A percentile compares a stretch with the other conserved stretches of the same genome.
Conservation (phyloP, 306 rosid genomes). For the Quercus bicolor region DNA sequence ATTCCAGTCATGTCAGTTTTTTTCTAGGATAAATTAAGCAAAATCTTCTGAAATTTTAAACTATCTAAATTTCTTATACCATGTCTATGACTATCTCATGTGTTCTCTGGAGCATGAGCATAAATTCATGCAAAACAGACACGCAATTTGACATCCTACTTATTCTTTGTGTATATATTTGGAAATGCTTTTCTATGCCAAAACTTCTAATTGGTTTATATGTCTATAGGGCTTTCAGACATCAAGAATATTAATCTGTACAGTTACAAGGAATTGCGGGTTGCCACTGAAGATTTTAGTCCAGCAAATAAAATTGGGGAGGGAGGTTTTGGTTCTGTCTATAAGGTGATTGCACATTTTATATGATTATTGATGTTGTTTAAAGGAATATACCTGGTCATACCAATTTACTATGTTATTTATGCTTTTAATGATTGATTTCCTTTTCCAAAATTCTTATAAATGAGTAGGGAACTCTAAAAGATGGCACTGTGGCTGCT, state of each 20-base stretch:
- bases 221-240: slow-evolving; percentile 47
- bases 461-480: slow-evolving; percentile 51
- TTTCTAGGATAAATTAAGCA: background rate
- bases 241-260: slow-evolving; percentile 50
- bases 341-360: slow-evolving; percentile 51
- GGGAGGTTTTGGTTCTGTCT: slow-evolving; percentile 90
- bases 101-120: background rate
- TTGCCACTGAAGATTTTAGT: slow-evolving; percentile 56
- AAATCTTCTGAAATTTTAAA: background rate
- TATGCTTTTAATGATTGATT: slow-evolving; percentile 6
- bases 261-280: slow-evolving; percentile 54
- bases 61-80: background rate
- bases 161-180: background rate
- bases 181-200: background rate
- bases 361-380: background rate
- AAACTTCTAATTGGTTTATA: background rate
- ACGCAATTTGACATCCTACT: background rate
- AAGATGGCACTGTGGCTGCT: slow-evolving; percentile 56
- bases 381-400: background rate
- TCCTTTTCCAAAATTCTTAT: background rate
- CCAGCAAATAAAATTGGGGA: slow-evolving; percentile 59
- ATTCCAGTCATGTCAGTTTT: background rate
- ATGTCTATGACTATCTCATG: background rate
- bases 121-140: background rate
- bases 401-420: background rate